Evolutionary conservation across 176 grass and related monocot species (phyloP), one percentile per base, ranked within the genome.

Genomic region (Musa troglodytarum): DNA sequence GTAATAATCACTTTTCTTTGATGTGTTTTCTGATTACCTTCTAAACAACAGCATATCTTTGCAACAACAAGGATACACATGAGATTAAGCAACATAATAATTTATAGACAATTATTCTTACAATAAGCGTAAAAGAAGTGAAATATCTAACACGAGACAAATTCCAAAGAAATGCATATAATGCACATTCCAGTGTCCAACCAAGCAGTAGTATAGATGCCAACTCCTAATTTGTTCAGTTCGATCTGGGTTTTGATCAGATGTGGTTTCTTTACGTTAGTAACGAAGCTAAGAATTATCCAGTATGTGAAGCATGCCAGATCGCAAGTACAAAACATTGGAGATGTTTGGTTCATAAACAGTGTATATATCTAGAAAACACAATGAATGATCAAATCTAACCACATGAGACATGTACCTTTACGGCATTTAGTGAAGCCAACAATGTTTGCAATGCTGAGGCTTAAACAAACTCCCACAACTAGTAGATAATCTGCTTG

Each of bases 341-440:
- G 34, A 43, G 4, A 43, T 43, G 34, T 43, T 43, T 43, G 34
- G 4, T 4, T 43, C 4, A 43, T 43, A 43, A 43, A 5, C 34
- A 43, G 4, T 43, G 3, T 43, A 43, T 43, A 43, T 43, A 43
- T 43, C 10, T 9, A 16, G 2, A 49, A 16, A 26, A 68, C 10
- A 15, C 3, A 1, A 25, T 68, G 57, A 61, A 61, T 21, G n/a
- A 61, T 61, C 55, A 19, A 57, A 43, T 7, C 14, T 10, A 58
- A 69, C 17, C 19, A 63, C 15, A 80, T 52, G 58, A 70, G 56
- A 24, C 26, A 0, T 55, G 25, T 88, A 97, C 93, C 93, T 93
- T 97, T 97, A 64, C 87, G 92, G 77, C 93, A 97, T 88, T 90
- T 97, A 43, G 93, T 97, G 87, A 97, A 97, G 22, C 93, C 93